Base-by-base conservation (phyloP, 2,329 filamentous ascomycete species). In the Aquanectria penicillioides region DNA sequence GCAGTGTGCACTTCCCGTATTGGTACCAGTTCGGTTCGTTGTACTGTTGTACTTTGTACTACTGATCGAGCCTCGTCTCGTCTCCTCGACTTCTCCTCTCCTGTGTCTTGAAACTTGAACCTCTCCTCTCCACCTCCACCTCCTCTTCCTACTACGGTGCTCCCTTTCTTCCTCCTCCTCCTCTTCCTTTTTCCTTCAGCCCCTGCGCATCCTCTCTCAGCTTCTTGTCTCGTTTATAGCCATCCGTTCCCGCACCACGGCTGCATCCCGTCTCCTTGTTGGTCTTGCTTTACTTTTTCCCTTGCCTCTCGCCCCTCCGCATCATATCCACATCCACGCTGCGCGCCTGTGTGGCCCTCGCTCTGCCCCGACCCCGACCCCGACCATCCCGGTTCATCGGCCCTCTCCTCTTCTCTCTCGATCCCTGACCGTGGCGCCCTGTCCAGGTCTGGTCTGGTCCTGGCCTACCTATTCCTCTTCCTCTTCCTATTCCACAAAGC, bases 101-200 rank as follows among this genome's bases (percentile, higher is more conserved):
- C 22, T 43, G 37, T 26, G 36, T 51, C 46, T 52, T 52, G 48
- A 43, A 52, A 41, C 37, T 20, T 12, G 20, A 41, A 25, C 37
- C 37, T 15, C 37, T 31, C 37, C 56, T 52, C 44, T 48, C 53
- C 54, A 57, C 60, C 51, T 59, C 41, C 56, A 50, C 25, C 55
- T 53, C 54, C 60, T 50, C 61, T 47, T 61, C 55, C 54, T 53
- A 58, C 38, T n/a, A 25, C 47, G 29, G 38, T 20, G 23, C 29
- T 55, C 50, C 57, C 28, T 48, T 31, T 51, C 29, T 34, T 40
- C 49, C 54, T 56, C 57, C 36, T 40, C 49, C 41, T 57, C 31
- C 40, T 37, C 59, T 57, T 58, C 52, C 64, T 37, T 59, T 38
- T 47, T 62, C 56, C 26, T 43, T 51, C 54, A 57, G 51, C 29